These are phyloP conservation scores for Atkinsonella hypoxylon DNA, from an alignment of 2,329 filamentous ascomycete species.

Conservation along the genomic window DNA sequence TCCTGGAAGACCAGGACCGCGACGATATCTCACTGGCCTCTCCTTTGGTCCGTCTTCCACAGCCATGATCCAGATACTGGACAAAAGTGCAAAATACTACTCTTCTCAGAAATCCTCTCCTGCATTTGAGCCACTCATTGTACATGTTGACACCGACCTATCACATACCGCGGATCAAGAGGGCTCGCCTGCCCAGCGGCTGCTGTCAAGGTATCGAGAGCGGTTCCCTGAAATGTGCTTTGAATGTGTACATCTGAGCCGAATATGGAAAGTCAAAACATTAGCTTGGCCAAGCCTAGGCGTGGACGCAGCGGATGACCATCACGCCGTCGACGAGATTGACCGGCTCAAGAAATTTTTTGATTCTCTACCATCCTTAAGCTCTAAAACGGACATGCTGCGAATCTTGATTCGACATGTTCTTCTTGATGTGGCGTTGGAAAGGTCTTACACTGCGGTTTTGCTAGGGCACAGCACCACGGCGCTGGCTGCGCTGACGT, in stretches of 20 bases:
- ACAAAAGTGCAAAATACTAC: constrained; percentile 56
- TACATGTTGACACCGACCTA: constrained; percentile 39
- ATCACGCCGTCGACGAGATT: constrained; percentile 15
- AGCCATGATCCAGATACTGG: constrained; percentile 63
- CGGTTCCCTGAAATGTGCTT: constrained; percentile 57
- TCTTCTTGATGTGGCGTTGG: constrained; percentile 52
- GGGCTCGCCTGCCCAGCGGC: constrained; percentile 23
- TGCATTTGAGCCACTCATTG: constrained; percentile 54
- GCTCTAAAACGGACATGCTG: constrained; percentile 63
- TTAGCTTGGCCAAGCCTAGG: constrained; percentile 42
- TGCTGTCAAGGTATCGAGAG: constrained; percentile 41
- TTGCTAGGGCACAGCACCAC: constrained; percentile 83
- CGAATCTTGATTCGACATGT: constrained; percentile 60
- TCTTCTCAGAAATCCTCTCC: constrained; percentile 49
- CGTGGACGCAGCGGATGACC: constrained; percentile 4
- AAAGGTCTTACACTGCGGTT: constrained; percentile 52
- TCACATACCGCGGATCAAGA: constrained; percentile 9
- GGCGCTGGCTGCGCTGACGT: constrained; percentile 70
- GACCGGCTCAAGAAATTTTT: constrained; percentile 43
- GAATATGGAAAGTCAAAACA: constrained; percentile 39
- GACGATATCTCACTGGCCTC: constrained; percentile 58
- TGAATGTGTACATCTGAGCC: constrained; percentile 49
- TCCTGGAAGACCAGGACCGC: constrained; percentile 20
- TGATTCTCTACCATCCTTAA: constrained; percentile 54
- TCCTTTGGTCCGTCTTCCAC: constrained; percentile 77